Base-by-base conservation (phyloP, 2,329 filamentous ascomycete species). In the Penicillium sclerotiorum region DNA sequence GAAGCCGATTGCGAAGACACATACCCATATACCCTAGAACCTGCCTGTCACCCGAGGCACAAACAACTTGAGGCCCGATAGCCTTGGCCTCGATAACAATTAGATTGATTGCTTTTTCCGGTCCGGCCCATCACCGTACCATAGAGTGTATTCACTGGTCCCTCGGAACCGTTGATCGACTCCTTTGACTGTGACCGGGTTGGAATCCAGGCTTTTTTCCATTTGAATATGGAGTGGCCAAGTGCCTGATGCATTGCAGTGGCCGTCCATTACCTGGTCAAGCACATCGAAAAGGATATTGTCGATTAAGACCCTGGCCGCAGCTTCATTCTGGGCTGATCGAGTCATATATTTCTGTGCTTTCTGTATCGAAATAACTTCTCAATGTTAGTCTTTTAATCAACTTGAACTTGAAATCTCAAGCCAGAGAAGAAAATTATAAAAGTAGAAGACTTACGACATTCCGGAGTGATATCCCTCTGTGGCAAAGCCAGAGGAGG, bases 51-150 rank as follows among this genome's bases (percentile, higher is more conserved):
- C 35, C n/a, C n/a, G n/a, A n/a, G n/a, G n/a, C n/a, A n/a, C n/a
- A n/a, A n/a, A n/a, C 35, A 22, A n/a, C 35, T 5, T 12, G 8
- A 38, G 39, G 25, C 17, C 1, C 20, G 8, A 2, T 12, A 1
- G 40, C 25, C 27, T 42, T 42, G 20, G 25, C 40, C 25, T 42
- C 40, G 2, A 42, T 3, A 15, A 42, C 20, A 32, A 42, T 21
- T 1, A 33, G 40, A 11, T 42, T 42, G 27, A 42, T 42, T 2
- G 40, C 40, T 12, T 42, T 42, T 32, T 42, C 40, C 20, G 39
- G 39, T 23, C 23, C 39, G 30, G n/a, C 23, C 39, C 23, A 30
- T 41, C 30, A 8, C 39, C 39, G 22, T 41, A 41, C 25, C 39
- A 41, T 8, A 41, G 39, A 21, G 22, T 41, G 12, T 41, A 41